These are phyloP conservation scores for Mortierella antarctica DNA, from an alignment of 192 early-diverging fungal species.

Conservation along the genomic window DNA sequence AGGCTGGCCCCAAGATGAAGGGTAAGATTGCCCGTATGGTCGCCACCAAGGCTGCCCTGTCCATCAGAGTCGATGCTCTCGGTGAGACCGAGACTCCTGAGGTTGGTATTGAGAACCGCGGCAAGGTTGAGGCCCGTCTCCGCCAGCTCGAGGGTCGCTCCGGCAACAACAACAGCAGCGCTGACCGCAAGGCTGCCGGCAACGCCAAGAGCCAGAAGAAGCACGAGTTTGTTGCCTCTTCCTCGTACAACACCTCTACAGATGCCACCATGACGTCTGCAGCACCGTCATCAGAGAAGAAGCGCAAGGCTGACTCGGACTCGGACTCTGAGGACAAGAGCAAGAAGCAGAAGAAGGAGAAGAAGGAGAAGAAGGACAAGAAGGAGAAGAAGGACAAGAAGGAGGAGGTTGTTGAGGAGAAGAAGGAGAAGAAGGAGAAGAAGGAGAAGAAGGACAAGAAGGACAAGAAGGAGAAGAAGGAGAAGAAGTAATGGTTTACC, in stretches of 20 bases:
- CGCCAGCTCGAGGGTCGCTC: slow-evolving; percentile 89
- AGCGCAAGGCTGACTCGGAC: slow-evolving; percentile 59
- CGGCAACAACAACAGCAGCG: slow-evolving; percentile 58
- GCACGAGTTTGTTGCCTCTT: slow-evolving; percentile 65
- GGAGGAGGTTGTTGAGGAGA: slow-evolving; percentile 53
- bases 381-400: slow-evolving; percentile 58
- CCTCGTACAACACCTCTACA: slow-evolving; percentile 59
- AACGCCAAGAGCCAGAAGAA: slow-evolving; percentile 72
- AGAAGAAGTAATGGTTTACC: slow-evolving; percentile 52
- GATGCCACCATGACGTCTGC: slow-evolving; percentile 46
- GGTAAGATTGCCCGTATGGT: slow-evolving; percentile 97
- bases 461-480: slow-evolving; percentile 63
- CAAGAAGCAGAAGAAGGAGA: slow-evolving; percentile 53
- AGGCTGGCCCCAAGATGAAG: slow-evolving; percentile 95
- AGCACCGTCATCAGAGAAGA: slow-evolving; percentile 35
- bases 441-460: slow-evolving; percentile 56
- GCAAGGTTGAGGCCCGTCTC: slow-evolving; percentile 89
- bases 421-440: slow-evolving; percentile 57
- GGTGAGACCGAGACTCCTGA: slow-evolving; percentile 83
- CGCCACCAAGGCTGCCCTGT: slow-evolving; percentile 91
- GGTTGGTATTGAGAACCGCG: slow-evolving; percentile 86
- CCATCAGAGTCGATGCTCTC: slow-evolving; percentile 93
- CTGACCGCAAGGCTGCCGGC: slow-evolving; percentile 77
- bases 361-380: slow-evolving; percentile 59
- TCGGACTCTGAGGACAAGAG: slow-evolving; percentile 40